Evolutionary conservation across 345 rosid species (phyloP), one percentile per base, ranked within the genome.

Genomic region (Populus pruinosa): DNA sequence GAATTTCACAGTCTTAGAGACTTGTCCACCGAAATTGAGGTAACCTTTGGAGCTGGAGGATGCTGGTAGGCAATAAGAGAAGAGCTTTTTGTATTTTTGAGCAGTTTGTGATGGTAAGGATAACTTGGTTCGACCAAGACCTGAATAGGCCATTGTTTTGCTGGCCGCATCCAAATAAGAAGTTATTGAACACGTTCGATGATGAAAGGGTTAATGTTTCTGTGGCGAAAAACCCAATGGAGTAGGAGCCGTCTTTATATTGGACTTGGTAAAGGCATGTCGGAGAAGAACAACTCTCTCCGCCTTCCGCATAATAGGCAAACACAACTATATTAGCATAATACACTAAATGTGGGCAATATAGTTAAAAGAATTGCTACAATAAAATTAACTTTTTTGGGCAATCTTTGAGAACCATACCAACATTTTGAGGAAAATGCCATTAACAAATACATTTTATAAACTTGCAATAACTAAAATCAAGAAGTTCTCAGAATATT

Each of bases 51-150:
- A 67, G 81, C 83, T 80, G 8, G 68, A 2, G 12, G 78, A 23
- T 0, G 89, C 76, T 0, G 87, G 87, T 12, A 87, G 27, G 63
- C 89, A 82, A 55, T 82, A 79, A 21, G 79, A 76, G 83, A 82
- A 84, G 27, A 82, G 53, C 44, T 69, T 68, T 11, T 73, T 77
- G 63, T 69, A 86, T 21, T 68, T 76, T 16, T 44, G 10, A 2
- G 82, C 79, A 3, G 85, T 79, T 76, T 83, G 83, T 31, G 64
- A 36, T 21, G 76, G 70, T 5, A 83, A 5, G 39, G 83, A 79
- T 27, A 79, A 13, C 25, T 77, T 35, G 61, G 38, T 67, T 0
- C 73, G 67, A 49, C 77, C 77, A 23, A 73, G 70, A 25, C 73
- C 82, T 2, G 5, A 67, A 61, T 2, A 20, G 13, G 53, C 85